Base-by-base conservation (phyloP, 2,329 filamentous ascomycete genomes). In the Epichloe gansuensis region DNA sequence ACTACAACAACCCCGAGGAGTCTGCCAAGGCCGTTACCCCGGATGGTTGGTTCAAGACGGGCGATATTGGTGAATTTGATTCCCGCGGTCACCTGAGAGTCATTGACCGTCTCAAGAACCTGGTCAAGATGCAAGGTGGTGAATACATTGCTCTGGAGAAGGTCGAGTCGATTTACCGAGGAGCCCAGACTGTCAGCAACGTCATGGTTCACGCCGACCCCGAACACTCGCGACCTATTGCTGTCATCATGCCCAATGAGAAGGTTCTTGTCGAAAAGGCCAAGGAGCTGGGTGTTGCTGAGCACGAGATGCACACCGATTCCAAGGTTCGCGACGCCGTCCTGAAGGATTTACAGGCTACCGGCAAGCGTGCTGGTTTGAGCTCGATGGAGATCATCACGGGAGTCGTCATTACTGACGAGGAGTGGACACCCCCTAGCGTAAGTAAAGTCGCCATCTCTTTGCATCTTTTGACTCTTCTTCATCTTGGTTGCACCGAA, bases 121-220 rank as follows among this genome's bases (percentile, higher is more conserved):
- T 97, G 52, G 87, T 97, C 69, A 97, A 97, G 82, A 90, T 93
- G 57, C 80, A 88, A 58, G 89, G 90, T 55, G 91, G 91, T 60
- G 91, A 97, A 75, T 97, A 97, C 70, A 94, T 97, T 66, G 93
- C 91, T 23, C 79, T 98, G 4, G 91, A 97, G 74, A 96, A 90
- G 74, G 82, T 97, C 54, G 91, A 97, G 72, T 86, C 90, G 3
- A 77, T 95, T 51, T 97, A 96, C 73, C 84, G 90, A 56, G 83
- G 87, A 45, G 80, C 79, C 9, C 77, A 81, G n/a, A 79, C 85
- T 9, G 88, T 95, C 21, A 79, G 80, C 54, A 95, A 95, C 71
- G 82, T 96, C 64, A 93, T 93, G 74, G 78, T 95, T 42, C 86
- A 93, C 63, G 90, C 88, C 42, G 85, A 88, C 54, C 70, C 78